Evolutionary conservation across 2,329 filamentous ascomycete species (phyloP).

Genomic region (Exophiala phaeomuriformis): DNA sequence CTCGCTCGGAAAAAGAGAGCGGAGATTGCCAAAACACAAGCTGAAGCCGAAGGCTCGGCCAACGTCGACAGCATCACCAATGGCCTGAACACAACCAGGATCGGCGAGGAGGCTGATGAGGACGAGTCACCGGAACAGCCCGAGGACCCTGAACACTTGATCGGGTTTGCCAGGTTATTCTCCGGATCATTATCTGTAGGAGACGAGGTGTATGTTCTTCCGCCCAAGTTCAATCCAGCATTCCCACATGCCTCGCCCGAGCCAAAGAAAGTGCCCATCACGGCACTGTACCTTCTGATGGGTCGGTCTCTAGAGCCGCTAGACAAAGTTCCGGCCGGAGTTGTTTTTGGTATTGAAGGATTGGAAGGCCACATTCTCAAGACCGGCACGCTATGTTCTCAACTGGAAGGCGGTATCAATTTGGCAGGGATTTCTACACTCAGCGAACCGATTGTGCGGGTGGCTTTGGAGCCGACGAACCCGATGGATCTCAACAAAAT

Average conservation of each 20-base stretch:
- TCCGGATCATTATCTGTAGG: conserved; percentile 85
- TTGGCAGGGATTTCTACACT: conserved; percentile 75
- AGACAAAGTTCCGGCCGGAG: conserved; percentile 78
- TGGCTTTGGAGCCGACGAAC: conserved; percentile 88
- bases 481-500: conserved; percentile 89
- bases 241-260: conserved; percentile 63
- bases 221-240: conserved; percentile 85
- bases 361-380: conserved; percentile 92
- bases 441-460: conserved; percentile 85
- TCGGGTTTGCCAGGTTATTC: conserved; percentile 90
- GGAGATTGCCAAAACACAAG: conserved; percentile 74
- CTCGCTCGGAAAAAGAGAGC: conserved; percentile 81
- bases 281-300: conserved; percentile 91
- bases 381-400: conserved; percentile 86
- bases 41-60: conserved; percentile 52
- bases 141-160: conserved; percentile 73
- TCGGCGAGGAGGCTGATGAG: conserved; percentile 48
- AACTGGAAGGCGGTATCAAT: conserved; percentile 78
- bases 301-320: conserved; percentile 79
- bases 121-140: conserved; percentile 16
- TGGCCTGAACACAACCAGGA: conserved; percentile 47
- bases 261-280: conserved; percentile 76
- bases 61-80: conserved; percentile 55
- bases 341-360: conserved; percentile 90
- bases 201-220: conserved; percentile 81